Base-by-base conservation (phyloP, 805 yeast species). In the Metschnikowia dekortorum region DNA sequence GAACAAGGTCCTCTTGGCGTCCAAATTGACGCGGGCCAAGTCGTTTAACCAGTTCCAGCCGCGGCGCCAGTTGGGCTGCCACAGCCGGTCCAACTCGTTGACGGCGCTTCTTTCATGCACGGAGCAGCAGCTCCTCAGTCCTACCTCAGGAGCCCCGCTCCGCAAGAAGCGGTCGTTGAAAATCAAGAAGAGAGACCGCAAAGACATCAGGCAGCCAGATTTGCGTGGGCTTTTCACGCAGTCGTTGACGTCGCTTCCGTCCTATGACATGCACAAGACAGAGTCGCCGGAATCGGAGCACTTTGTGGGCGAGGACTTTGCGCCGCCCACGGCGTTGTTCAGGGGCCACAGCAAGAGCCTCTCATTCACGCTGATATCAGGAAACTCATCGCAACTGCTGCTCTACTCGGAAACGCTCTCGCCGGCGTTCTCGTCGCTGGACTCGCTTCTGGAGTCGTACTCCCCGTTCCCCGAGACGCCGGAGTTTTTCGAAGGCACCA, bases 1-100 rank as follows among this genome's bases (percentile, higher is more conserved):
- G 74, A 73, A 57, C 64, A 77, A 63, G 70, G 77, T 67, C 50
- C 61, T 65, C 65, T 76, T 60, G 58, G 78, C 61, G 57, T 70
- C 63, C 57, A 77, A 68, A 58, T 71, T 74, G 45, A 64, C 70
- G 11, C 63, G 74, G 39, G 73, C 74, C 37, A 71, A 70, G 53
- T 68, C 74, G 7, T 68, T 66, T 57, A 66, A 56, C 51, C 65
- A 64, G 46, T 61, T 56, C 44, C 59, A 57, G 46, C 59, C 59
- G 1, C 44, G 55, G 18, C 41, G 48, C 11, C 50, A 50, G 9
- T 34, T 47, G 36, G 41, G 55, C 2, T 35, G 39, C 11, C 61
- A 57, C 42, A 38, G 52, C 9, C 56, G 61, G 39, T 53, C 57
- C 29, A 39, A 53, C 9, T 57, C 61, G 10, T 50, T 54, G 48